A percentile compares a stretch with the other conserved stretches of the same genome.
phyloP scores from a whole-genome alignment of 140 eudicot genomes.

The Erigeron philadelphicus region DNA sequence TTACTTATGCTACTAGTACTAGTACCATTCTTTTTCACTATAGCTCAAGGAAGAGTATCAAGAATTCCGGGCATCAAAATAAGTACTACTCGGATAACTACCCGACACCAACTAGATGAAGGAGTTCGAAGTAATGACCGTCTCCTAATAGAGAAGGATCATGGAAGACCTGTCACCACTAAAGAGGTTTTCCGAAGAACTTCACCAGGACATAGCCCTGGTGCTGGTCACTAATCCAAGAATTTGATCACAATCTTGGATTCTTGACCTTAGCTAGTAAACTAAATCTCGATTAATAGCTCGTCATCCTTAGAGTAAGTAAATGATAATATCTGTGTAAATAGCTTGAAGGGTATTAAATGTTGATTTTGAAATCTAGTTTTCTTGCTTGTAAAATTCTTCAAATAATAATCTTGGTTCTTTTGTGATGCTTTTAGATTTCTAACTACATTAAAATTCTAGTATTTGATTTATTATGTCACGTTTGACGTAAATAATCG shows the following conservation, averaged over 20 bases:
- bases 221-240: slow-evolving; percentile 23
- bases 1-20: slow-evolving; percentile 19
- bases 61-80: not conserved
- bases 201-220: slow-evolving; percentile 29
- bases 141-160: not conserved
- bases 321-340: not conserved
- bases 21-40: slow-evolving; percentile 13
- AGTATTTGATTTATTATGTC: too few relatives aligned
- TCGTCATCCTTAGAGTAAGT: not conserved
- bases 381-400: too few relatives aligned
- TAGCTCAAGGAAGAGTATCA: slow-evolving; percentile 23
- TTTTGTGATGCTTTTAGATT: too few relatives aligned
- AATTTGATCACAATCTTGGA: not conserved
- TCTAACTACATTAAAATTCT: too few relatives aligned
- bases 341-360: too few relatives aligned
- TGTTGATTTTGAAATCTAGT: too few relatives aligned
- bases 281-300: not conserved
- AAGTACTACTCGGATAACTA: not conserved
- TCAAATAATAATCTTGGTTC: not conserved
- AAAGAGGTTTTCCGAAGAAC: slow-evolving; percentile 10
- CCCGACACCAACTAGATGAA: not conserved
- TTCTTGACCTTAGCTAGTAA: not conserved
- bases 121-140: not conserved
- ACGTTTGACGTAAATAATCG: too few relatives aligned
- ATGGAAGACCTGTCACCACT: not conserved